Evolutionary conservation across 192 early-diverging fungal genomes (phyloP).

Genomic region (Coemansia sp.): DNA sequence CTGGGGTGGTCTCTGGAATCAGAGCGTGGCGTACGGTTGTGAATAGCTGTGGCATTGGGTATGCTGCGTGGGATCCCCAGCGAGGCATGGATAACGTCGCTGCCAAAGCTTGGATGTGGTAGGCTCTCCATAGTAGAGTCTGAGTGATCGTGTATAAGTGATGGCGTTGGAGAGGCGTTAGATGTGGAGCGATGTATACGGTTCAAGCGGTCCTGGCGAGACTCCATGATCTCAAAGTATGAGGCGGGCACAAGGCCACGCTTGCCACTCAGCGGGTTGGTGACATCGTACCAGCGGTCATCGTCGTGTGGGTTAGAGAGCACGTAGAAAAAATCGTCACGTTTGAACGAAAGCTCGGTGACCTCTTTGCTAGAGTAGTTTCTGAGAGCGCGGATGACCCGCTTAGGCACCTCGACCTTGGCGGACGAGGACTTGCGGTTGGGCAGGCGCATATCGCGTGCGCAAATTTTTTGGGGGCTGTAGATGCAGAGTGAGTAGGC

Average conservation of each 20-base stretch:
- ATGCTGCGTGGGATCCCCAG: slow-evolving; percentile 39
- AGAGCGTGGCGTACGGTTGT: neutral
- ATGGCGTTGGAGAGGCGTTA: slow-evolving; percentile 29
- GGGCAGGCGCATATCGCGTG: slow-evolving; percentile 22
- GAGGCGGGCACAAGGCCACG: slow-evolving; percentile 70
- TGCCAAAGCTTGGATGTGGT: neutral
- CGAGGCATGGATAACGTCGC: slow-evolving; percentile 9
- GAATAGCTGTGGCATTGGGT: slow-evolving; percentile 8
- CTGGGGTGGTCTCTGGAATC: slow-evolving; percentile 25
- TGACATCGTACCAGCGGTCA: slow-evolving; percentile 75
- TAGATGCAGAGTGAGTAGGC: neutral
- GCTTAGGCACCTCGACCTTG: slow-evolving; percentile 60
- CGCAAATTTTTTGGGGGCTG: neutral
- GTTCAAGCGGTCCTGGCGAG: slow-evolving; percentile 51
- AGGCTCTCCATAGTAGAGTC: neutral
- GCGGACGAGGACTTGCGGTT: slow-evolving; percentile 38
- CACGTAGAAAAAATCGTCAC: slow-evolving; percentile 79
- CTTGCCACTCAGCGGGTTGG: slow-evolving; percentile 69
- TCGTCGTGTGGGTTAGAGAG: slow-evolving; percentile 64
- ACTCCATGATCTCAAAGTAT: slow-evolving; percentile 69
- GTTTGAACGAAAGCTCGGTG: slow-evolving; percentile 69
- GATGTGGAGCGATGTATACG: slow-evolving; percentile 49
- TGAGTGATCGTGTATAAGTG: neutral
- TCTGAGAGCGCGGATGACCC: slow-evolving; percentile 71
- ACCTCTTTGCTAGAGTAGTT: slow-evolving; percentile 62